Conservation (phyloP, 257 asterid genomes). For the Haberlea rhodopensis region DNA sequence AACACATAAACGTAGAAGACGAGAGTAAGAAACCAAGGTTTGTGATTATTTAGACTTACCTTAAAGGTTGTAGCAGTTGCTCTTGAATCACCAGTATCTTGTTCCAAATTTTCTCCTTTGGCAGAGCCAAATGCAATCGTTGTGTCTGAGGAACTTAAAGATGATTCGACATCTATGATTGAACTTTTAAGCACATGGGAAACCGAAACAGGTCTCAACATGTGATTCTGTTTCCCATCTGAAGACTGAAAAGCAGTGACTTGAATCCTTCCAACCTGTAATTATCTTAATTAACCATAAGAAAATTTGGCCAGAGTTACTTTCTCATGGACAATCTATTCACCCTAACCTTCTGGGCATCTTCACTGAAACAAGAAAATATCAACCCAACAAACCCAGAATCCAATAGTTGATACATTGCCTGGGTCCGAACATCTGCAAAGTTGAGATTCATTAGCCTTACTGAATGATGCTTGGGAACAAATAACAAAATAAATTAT, state of each 20-base stretch:
- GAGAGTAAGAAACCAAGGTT: neutral
- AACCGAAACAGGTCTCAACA: constrained; percentile 59
- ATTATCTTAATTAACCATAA: constrained; percentile 24
- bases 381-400: constrained; percentile 96
- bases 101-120: constrained; percentile 53
- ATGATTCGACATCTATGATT: constrained; percentile 62
- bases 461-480: neutral
- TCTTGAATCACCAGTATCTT: constrained; percentile 74
- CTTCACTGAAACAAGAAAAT: constrained; percentile 98
- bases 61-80: constrained; percentile 42
- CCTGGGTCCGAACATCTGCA: constrained; percentile 96
- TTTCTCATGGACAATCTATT: constrained; percentile 13
- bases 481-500: neutral
- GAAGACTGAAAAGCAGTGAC: constrained; percentile 91
- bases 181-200: constrained; percentile 50
- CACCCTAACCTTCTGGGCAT: constrained; percentile 79
- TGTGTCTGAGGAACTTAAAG: constrained; percentile 67
- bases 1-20: neutral
- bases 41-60: constrained; percentile 40
- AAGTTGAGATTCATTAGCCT: neutral
- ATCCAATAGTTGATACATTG: constrained; percentile 98
- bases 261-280: constrained; percentile 95
- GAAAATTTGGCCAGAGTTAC: constrained; percentile 9
- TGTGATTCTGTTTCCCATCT: constrained; percentile 85
- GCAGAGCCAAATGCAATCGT: constrained; percentile 38